phyloP scores from a whole-genome alignment of 345 rosid genomes.

The Salix koriyanagi region DNA sequence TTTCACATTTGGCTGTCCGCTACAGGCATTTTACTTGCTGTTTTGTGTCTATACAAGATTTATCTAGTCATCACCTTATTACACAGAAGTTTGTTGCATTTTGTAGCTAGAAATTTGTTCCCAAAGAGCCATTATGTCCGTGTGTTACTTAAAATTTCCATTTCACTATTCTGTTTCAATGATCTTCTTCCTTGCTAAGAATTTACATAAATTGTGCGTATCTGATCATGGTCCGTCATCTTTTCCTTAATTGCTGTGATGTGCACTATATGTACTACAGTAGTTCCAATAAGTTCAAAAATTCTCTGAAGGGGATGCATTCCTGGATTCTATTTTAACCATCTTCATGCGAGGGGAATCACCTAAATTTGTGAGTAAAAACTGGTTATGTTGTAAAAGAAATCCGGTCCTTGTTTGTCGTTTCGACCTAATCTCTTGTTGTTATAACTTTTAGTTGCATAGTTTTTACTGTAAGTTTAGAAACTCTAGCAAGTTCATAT shows the following conservation, averaged over 20 bases:
- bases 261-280: neutral
- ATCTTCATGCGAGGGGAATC: neutral
- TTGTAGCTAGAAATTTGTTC: neutral
- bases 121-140: neutral
- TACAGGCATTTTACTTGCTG: constrained; percentile 9
- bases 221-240: neutral
- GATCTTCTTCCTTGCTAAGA: neutral
- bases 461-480: neutral
- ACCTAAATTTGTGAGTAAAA: neutral
- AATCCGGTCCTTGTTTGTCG: neutral
- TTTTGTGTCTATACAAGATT: neutral
- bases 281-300: neutral
- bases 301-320: neutral
- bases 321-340: neutral
- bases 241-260: neutral
- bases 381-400: neutral
- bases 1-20: constrained; percentile 6
- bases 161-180: neutral
- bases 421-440: neutral
- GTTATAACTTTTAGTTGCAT: neutral
- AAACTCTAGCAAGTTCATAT: neutral
- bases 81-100: neutral
- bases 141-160: neutral
- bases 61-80: neutral
- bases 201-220: neutral